Conservation (phyloP, 805 yeast genomes). For the Debaryomyces maramus region DNA sequence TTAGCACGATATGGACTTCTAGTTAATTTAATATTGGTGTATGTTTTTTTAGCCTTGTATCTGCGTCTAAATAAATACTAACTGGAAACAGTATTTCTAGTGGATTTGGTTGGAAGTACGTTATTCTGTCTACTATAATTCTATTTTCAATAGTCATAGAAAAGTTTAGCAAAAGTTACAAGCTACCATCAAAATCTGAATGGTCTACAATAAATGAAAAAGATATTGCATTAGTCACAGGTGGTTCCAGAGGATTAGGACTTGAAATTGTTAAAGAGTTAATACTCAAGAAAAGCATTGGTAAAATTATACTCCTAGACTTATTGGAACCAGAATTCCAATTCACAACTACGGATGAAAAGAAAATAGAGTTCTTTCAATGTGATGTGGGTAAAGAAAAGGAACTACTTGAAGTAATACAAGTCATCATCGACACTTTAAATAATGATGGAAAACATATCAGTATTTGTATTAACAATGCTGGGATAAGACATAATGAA, state of each 20-base stretch:
- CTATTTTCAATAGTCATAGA: not conserved
- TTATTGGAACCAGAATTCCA: constrained; percentile 15
- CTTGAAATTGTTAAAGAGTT: constrained; percentile 33
- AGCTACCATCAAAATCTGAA: not conserved
- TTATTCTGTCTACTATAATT: not conserved
- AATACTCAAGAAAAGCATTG: constrained; percentile 10
- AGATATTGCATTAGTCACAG: constrained; percentile 45
- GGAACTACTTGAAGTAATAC: constrained; percentile 15
- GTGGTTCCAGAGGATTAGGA: constrained; percentile 56
- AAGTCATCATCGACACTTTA: constrained; percentile 21
- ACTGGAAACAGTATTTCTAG: not conserved
- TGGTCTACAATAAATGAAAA: constrained; percentile 2
- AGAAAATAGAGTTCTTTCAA: constrained; percentile 19
- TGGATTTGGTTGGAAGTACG: not conserved
- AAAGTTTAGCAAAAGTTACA: not conserved
- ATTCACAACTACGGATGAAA: constrained; percentile 6
- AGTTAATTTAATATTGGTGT: too few species aligned
- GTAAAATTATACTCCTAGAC: constrained; percentile 34
- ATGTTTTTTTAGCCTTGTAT: too few species aligned
- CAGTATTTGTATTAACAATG: constrained; percentile 44
- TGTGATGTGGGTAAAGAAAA: constrained; percentile 25
- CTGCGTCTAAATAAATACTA: too few species aligned
- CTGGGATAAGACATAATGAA: constrained; percentile 45
- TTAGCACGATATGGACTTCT: too few species aligned
- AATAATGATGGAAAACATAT: constrained; percentile 12